Evolutionary conservation across 2,329 filamentous ascomycete genomes (phyloP).

Genomic region (Elsinoe necatrix): DNA sequence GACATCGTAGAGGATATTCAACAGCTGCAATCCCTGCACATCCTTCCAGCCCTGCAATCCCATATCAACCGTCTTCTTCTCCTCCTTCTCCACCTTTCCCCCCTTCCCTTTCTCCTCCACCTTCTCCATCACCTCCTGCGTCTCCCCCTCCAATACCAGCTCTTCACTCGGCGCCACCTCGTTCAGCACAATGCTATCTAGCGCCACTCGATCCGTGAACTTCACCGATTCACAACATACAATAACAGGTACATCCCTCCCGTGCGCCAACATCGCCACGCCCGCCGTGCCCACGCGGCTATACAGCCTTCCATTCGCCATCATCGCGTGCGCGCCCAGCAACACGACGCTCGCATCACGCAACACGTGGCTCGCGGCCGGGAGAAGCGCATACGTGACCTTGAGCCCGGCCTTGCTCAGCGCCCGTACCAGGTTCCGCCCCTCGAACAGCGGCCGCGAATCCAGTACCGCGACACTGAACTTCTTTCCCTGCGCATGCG

Average conservation of each 20-base stretch:
- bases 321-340: constrained; percentile 86
- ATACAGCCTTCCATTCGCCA: constrained; percentile 87
- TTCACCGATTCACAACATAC: constrained; percentile 93
- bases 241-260: constrained; percentile 69
- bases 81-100: constrained; percentile 27
- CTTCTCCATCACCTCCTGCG: constrained; percentile 16
- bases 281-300: constrained; percentile 80
- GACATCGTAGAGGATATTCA: constrained; percentile 82
- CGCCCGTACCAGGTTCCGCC: constrained; percentile 60
- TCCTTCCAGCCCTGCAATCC: constrained; percentile 49
- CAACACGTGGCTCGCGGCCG: constrained; percentile 66
- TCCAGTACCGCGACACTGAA: constrained; percentile 86
- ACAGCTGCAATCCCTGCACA: constrained; percentile 51
- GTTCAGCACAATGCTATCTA: constrained; percentile 90
- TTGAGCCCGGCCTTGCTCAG: constrained; percentile 62
- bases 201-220: constrained; percentile 79
- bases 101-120: constrained; percentile 19
- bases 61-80: constrained; percentile 22
- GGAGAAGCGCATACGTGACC: constrained; percentile 74
- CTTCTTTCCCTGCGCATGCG: constrained; percentile 58
- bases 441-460: constrained; percentile 61
- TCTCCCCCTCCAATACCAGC: constrained; percentile 34
- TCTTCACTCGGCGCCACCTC: constrained; percentile 75
- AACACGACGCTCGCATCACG: constrained; percentile 65
- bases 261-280: constrained; percentile 72